Evolutionary conservation across 2,329 filamentous ascomycete species (phyloP).

Genomic region (Lasiodiplodia gonubiensis): DNA sequence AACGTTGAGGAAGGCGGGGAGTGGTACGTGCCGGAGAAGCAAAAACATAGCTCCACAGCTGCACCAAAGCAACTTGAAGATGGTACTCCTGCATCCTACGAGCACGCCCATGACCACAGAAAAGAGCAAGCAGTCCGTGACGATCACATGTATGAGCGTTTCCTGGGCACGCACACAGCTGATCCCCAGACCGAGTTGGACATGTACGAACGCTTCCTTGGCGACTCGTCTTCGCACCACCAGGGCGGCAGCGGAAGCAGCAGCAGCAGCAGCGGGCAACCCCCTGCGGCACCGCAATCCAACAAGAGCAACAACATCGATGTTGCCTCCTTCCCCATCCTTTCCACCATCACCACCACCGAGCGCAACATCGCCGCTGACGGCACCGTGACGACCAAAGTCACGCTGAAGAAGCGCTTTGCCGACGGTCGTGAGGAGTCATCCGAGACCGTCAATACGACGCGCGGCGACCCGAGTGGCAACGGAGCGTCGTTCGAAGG

Average conservation of each 20-base stretch:
- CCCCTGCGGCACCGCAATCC: neutral
- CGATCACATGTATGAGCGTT: conserved; percentile 51
- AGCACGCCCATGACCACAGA: neutral
- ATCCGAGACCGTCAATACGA: conserved; percentile 59
- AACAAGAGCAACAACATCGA: conserved; percentile 27
- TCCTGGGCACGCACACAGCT: conserved; percentile 41
- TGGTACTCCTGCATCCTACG: neutral
- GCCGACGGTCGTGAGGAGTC: conserved; percentile 66
- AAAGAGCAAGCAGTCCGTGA: neutral
- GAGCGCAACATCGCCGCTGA: conserved; percentile 61
- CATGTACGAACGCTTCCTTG: conserved; percentile 57
- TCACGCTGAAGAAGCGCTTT: conserved; percentile 63
- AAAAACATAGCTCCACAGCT: neutral
- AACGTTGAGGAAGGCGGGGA: conserved; percentile 20
- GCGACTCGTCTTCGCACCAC: conserved; percentile 33
- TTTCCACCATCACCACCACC: conserved; percentile 64
- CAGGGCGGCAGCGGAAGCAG: neutral
- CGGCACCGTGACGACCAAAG: conserved; percentile 63
- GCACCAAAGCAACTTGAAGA: neutral
- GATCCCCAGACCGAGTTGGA: conserved; percentile 56
- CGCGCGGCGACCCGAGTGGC: conserved; percentile 5
- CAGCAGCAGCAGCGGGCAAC: neutral
- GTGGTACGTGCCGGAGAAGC: conserved; percentile 20
- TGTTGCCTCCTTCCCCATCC: conserved; percentile 41
- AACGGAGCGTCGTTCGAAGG: neutral